These are phyloP conservation scores for Setomelanomma holmii DNA, from an alignment of 2,329 filamentous ascomycete species.

Conservation along the genomic window DNA sequence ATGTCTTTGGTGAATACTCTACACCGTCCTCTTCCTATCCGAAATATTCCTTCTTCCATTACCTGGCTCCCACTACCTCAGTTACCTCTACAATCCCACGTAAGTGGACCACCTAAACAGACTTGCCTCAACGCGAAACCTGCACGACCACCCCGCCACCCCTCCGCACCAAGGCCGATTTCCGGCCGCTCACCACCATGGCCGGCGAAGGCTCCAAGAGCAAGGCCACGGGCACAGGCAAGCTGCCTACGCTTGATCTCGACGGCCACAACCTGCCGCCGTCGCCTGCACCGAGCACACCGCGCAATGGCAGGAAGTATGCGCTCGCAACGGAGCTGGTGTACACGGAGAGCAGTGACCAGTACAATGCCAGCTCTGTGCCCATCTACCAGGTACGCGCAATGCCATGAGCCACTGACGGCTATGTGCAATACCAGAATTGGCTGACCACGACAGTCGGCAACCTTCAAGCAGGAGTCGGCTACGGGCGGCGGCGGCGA, in stretches of 20 bases:
- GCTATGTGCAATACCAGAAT: background rate
- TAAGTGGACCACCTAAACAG: background rate
- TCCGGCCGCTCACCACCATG: conserved; percentile 27
- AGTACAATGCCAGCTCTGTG: conserved; percentile 95
- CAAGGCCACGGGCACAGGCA: conserved; percentile 47
- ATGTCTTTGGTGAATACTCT: conserved; percentile 18
- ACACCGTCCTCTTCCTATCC: background rate
- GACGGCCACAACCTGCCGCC: conserved; percentile 50
- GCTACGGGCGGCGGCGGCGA: conserved; percentile 79
- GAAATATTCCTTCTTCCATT: conserved; percentile 4
- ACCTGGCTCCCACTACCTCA: background rate
- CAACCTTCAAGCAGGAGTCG: conserved; percentile 94
- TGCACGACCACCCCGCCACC: background rate
- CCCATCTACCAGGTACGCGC: conserved; percentile 86
- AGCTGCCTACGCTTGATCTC: conserved; percentile 49
- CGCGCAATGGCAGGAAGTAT: conserved; percentile 84
- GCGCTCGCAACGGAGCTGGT: conserved; percentile 95
- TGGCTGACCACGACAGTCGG: conserved; percentile 65
- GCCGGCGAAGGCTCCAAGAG: conserved; percentile 42
- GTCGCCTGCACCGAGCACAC: conserved; percentile 91
- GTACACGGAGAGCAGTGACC: conserved; percentile 93
- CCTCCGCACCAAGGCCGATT: background rate
- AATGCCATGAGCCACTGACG: too few species aligned
- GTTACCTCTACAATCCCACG: background rate
- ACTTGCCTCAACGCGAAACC: background rate